A percentile compares a stretch with the other conserved stretches of the same genome.
phyloP scores from a whole-genome alignment of 1,284 basidiomycete species.

The Leucoagaricus sp. region DNA sequence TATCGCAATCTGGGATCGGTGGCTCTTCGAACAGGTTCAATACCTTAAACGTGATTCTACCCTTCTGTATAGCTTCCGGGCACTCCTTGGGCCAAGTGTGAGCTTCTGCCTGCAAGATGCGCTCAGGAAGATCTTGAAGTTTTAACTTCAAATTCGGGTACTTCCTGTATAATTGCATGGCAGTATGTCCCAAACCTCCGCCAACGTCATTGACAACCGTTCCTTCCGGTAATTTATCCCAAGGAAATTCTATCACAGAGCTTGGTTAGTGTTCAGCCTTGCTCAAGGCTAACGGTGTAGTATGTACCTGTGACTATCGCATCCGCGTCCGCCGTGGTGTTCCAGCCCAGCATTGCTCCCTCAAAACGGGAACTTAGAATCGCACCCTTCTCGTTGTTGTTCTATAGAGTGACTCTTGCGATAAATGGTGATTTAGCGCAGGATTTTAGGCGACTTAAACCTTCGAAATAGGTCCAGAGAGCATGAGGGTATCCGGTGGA shows the following conservation, averaged over 20 bases:
- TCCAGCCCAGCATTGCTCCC: conserved; percentile 29
- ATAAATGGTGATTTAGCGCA: neutral
- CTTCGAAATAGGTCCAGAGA: neutral
- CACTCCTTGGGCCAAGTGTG: conserved; percentile 28
- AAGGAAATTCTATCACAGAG: conserved; percentile 25
- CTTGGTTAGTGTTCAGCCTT: neutral
- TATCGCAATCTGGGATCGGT: conserved; percentile 26
- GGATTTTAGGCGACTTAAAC: too few relatives aligned
- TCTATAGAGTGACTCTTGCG: neutral
- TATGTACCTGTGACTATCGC: conserved; percentile 25
- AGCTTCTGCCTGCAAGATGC: conserved; percentile 22
- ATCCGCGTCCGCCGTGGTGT: conserved; percentile 22
- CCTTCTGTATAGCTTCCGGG: conserved; percentile 29
- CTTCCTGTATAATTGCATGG: conserved; percentile 24
- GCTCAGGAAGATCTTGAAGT: conserved; percentile 31
- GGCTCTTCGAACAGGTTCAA: conserved; percentile 30
- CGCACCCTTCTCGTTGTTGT: conserved; percentile 9
- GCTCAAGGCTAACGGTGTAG: neutral
- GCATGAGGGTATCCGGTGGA: neutral
- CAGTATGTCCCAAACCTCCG: conserved; percentile 30
- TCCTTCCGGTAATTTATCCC: conserved; percentile 24
- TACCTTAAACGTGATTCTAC: conserved; percentile 26
- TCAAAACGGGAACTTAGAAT: conserved; percentile 24
- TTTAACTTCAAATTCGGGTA: conserved; percentile 28
- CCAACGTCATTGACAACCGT: conserved; percentile 35